Conservation (phyloP, 306 rosid genomes). For the Vigna nakashimae region DNA sequence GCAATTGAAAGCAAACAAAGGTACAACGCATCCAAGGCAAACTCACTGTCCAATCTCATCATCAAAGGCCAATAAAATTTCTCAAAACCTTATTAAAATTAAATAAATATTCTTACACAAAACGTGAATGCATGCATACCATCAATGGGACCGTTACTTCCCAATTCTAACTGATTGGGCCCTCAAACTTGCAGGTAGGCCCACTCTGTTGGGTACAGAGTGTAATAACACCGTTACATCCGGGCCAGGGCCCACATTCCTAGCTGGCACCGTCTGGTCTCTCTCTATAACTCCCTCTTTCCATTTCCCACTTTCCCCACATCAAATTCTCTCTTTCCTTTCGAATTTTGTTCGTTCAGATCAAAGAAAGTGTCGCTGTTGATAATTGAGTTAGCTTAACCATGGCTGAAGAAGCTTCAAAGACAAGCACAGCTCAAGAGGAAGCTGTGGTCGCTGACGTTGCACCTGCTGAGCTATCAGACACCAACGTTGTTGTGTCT, state of each 20-base stretch:
- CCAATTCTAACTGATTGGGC: slow-evolving; percentile 36
- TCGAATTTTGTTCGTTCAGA: neutral
- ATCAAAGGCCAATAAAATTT: slow-evolving; percentile 29
- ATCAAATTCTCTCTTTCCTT: neutral
- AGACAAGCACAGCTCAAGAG: slow-evolving; percentile 40
- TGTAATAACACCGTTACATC: slow-evolving; percentile 44
- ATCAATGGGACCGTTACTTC: slow-evolving; percentile 32
- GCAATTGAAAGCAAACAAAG: slow-evolving; percentile 34
- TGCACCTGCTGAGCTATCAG: slow-evolving; percentile 27
- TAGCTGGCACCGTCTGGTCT: slow-evolving; percentile 42
- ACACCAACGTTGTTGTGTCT: neutral
- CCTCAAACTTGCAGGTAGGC: slow-evolving; percentile 23
- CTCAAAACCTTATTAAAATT: neutral
- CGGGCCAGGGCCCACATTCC: slow-evolving; percentile 42
- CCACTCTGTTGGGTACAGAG: slow-evolving; percentile 5
- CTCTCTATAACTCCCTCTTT: slow-evolving; percentile 24
- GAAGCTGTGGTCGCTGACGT: slow-evolving; percentile 40
- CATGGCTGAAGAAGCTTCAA: slow-evolving; percentile 57
- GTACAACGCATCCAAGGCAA: slow-evolving; percentile 50
- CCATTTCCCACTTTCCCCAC: slow-evolving; percentile 35
- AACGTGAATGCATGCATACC: neutral
- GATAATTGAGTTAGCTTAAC: too few relatives aligned
- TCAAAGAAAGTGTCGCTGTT: neutral
- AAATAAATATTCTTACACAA: neutral
- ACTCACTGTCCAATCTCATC: neutral